Percentiles rank a stretch among this genome's conserved stretches.
phyloP scores from a whole-genome alignment of 176 grass and related monocot genomes.

The Secale cereale region DNA sequence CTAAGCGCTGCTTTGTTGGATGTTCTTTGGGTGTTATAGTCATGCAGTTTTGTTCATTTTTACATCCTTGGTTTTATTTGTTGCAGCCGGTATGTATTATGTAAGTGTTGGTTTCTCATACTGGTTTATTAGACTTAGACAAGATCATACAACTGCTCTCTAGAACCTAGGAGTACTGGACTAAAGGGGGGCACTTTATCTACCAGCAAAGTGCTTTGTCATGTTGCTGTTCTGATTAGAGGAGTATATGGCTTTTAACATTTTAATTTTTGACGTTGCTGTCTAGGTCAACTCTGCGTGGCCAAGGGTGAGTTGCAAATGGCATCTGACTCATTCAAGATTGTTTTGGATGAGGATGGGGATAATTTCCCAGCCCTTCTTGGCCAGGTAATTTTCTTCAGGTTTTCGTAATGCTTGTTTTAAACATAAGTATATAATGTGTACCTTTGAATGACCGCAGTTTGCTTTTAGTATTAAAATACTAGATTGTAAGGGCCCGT shows the following conservation, averaged over 20 bases:
- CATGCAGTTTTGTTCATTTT: background rate
- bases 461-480: constrained; percentile 1
- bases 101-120: background rate
- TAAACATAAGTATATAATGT: background rate
- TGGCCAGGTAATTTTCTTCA: constrained; percentile 71
- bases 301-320: constrained; percentile 82
- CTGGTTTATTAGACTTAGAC: background rate
- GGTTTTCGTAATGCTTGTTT: constrained; percentile 15
- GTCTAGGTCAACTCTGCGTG: constrained; percentile 83
- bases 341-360: constrained; percentile 78
- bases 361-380: constrained; percentile 87
- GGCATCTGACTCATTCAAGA: constrained; percentile 78
- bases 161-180: background rate
- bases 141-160: background rate
- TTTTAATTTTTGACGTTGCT: constrained; percentile 13
- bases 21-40: background rate
- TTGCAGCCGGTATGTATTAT: background rate
- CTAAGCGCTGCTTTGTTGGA: background rate
- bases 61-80: background rate
- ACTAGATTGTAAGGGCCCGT: background rate
- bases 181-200: background rate
- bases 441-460: background rate
- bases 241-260: constrained; percentile 12
- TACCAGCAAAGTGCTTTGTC: background rate
- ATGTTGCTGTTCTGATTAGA: constrained; percentile 2